These are phyloP conservation scores for Ilyonectria mors-panacis DNA, from an alignment of 2,329 filamentous ascomycete genomes.

Conservation along the genomic window DNA sequence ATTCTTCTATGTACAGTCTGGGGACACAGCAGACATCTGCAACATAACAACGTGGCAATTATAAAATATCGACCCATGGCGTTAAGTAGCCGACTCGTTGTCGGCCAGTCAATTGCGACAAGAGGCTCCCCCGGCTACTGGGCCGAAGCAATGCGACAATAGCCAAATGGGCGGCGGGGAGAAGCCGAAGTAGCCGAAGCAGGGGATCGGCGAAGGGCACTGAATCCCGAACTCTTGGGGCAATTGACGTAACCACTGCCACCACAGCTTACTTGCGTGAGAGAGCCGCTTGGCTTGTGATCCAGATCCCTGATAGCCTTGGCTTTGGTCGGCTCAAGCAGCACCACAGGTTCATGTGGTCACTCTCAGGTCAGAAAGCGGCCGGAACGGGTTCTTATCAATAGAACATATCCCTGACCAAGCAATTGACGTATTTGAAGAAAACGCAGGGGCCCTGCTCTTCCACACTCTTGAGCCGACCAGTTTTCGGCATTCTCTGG, in stretches of 20 bases:
- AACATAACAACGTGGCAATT: neutral
- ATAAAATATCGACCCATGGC: constrained; percentile 9
- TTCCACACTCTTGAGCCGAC: constrained; percentile 33
- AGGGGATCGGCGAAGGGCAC: constrained; percentile 37
- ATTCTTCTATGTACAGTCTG: neutral
- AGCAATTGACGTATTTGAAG: neutral
- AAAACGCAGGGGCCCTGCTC: neutral
- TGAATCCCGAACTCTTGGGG: constrained; percentile 41
- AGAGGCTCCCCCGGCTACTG: constrained; percentile 15
- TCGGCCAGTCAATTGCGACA: neutral
- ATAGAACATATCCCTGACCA: too few relatives aligned
- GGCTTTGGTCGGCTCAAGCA: neutral
- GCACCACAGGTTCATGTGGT: neutral
- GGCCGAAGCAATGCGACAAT: constrained; percentile 47
- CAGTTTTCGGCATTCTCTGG: constrained; percentile 27
- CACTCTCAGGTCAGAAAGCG: neutral
- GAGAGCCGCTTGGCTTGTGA: constrained; percentile 1
- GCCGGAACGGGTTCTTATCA: neutral
- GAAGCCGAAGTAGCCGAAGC: constrained; percentile 40
- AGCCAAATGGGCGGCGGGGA: constrained; percentile 39
- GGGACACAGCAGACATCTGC: neutral
- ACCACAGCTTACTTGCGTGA: constrained; percentile 7
- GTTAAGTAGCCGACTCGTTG: neutral
- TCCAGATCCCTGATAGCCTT: neutral
- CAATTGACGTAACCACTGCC: constrained; percentile 40